Conservation (phyloP, 306 rosid species). For the Calophaca sinica region DNA sequence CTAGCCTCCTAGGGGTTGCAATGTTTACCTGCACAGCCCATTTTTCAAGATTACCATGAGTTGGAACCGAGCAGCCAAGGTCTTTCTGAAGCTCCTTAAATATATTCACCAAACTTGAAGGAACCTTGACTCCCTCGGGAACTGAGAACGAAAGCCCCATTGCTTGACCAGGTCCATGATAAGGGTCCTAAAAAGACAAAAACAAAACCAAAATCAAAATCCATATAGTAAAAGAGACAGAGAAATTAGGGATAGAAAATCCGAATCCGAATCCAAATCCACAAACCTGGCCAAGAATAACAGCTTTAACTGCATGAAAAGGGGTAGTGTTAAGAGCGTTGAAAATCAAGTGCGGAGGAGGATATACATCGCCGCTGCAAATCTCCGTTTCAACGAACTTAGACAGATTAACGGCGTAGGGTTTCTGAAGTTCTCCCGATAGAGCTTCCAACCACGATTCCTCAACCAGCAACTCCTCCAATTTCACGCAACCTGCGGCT, state of each 20-base stretch:
- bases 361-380: constrained; percentile 57
- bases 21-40: constrained; percentile 87
- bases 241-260: neutral
- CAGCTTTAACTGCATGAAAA: constrained; percentile 76
- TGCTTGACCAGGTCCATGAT: constrained; percentile 98
- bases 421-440: constrained; percentile 72
- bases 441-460: constrained; percentile 80
- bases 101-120: constrained; percentile 86
- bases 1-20: neutral
- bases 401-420: constrained; percentile 70
- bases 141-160: constrained; percentile 99
- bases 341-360: constrained; percentile 87
- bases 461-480: constrained; percentile 84
- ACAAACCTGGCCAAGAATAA: constrained; percentile 79
- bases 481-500: constrained; percentile 48
- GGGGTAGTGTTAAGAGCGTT: constrained; percentile 92
- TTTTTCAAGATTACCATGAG: constrained; percentile 84
- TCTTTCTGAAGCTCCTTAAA: constrained; percentile 87
- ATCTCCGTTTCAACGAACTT: constrained; percentile 71
- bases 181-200: constrained; percentile 74
- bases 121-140: constrained; percentile 85
- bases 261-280: neutral
- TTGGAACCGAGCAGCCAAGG: constrained; percentile 84
- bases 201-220: neutral
- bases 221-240: neutral